Evolutionary conservation across 2,329 filamentous ascomycete genomes (phyloP), one percentile per base, ranked within the genome.

Genomic region (Diplocarpon rosae): DNA sequence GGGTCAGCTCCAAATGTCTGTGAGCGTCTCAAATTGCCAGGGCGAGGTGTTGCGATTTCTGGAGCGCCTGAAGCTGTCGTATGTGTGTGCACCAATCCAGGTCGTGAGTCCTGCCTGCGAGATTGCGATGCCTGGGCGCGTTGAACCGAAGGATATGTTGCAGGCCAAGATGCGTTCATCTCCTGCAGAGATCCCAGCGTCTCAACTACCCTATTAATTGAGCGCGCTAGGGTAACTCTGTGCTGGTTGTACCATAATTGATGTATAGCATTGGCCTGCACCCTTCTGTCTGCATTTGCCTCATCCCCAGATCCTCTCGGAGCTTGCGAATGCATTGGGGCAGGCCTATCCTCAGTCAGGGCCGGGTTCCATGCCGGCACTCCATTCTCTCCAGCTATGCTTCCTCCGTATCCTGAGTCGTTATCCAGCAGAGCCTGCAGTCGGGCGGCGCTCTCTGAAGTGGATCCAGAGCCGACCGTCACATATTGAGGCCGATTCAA

Each of bases 241-340:
- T 96, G 95, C 58, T 87, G 79, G 64, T 96, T 96, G 67, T 95
- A 95, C 72, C 85, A 86, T 53, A 96, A 75, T 67, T 96, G 92
- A 60, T 94, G 83, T 39, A 95, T 79, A 64, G 94, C 86, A 59
- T 83, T 85, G 31, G 86, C 82, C 53, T 90, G 78, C 36, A 75
- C 69, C 53, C 76, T 75, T 57, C 75, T 75, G 59, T 86, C 82
- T 52, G 78, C 69, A 41, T 84, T 79, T 36, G 69, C 68, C 63
- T 59, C 51, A 47, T 55, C 57, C 32, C 46, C 55, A 20, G 49
- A 43, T n/a, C 52, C 55, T 37, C 52, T 45, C 14, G 46, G 46
- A 30, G 52, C 42, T 32, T 63, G 56, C 40, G 66, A 64, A 52
- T 66, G 63, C 27, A 65, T 61, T 40, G 66, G 65, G 44, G 68